Percentiles rank a stretch among this genome's conserved stretches.
phyloP scores from a whole-genome alignment of 768 basidiomycete species.

The Porphyrellus cyaneotinctus region DNA sequence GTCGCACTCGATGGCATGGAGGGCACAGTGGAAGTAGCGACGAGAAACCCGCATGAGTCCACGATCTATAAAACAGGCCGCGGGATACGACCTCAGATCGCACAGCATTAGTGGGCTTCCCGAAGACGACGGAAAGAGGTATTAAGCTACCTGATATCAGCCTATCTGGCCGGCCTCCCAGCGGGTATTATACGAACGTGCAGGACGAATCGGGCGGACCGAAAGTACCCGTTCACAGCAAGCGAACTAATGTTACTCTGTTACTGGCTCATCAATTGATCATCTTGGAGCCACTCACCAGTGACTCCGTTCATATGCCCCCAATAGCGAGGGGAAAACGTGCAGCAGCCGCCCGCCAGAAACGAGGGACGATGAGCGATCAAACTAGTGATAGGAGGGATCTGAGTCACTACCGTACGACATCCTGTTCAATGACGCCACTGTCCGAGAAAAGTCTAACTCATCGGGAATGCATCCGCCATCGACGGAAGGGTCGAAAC shows the following conservation, averaged over 20 bases:
- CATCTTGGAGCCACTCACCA: neutral
- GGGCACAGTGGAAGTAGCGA: conserved; percentile 13
- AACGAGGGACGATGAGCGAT: no score
- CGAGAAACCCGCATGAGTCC: conserved; percentile 1
- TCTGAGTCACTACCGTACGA: no score
- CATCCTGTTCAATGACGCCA: conserved; percentile 6
- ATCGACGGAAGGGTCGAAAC: conserved; percentile 18
- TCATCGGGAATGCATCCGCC: conserved; percentile 26
- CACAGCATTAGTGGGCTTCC: conserved; percentile 20
- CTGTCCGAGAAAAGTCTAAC: neutral
- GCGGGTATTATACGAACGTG: conserved; percentile 14
- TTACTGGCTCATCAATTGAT: neutral
- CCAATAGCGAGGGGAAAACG: neutral
- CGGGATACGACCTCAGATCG: conserved; percentile 19
- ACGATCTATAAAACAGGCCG: conserved; percentile 26
- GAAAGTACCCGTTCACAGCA: conserved; percentile 8
- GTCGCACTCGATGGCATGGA: conserved; percentile 4
- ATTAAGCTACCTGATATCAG: conserved; percentile 13
- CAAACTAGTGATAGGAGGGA: neutral
- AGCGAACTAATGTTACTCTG: neutral
- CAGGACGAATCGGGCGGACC: conserved; percentile 5
- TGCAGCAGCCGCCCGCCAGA: neutral
- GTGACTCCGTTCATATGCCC: neutral
- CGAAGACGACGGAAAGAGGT: conserved; percentile 25
- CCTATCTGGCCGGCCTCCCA: neutral